Evolutionary conservation across 2,329 filamentous ascomycete species (phyloP), one percentile per base, ranked within the genome.

Genomic region (Huntiella savannae): DNA sequence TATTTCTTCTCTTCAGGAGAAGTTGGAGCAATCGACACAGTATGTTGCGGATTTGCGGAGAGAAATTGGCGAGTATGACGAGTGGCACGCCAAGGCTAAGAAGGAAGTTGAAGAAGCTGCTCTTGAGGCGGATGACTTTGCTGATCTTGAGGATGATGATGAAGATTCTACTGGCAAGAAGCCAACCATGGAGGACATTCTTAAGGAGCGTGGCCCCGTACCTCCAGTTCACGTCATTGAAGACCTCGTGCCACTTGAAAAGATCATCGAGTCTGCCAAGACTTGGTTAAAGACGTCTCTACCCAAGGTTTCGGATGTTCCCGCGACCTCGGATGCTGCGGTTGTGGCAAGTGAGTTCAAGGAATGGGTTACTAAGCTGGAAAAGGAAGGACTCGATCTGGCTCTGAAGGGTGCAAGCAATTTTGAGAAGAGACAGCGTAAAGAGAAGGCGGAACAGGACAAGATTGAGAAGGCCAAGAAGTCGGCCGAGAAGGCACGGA

Each of bases 261-360:
- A 72, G 8, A 63, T 76, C 13, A 73, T 78, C 55, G 70, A 75
- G 22, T 69, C 73, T 11, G 74, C 78, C 13, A 64, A 70, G 12
- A 66, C 70, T 15, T 98, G 88, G 88, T 68, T 98, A 15, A 71
- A 77, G 32, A 72, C 80, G 52, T 79, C 82, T 57, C 63, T 82
- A 41, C 65, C 69, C 2, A 70, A 72, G 54, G 88, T 96, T 61
- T 73, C 77, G 28, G 77, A 75, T 53, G 73, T 94, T 3, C 64
- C 70, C 12, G 63, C 68, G 2, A 76, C 77, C 2, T 82, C 84
- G 7, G 77, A 96, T 53, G 82, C 85, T 0, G 77, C 78, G 5
- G 67, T 94, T 6, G 70, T 79, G 0, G 65, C 77, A 53, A 77
- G 79, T 56, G 87, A 94, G 22, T 61, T 94, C 28, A 65, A 75